These are phyloP conservation scores for Centaurea solstitialis DNA, from an alignment of 129 eudicot genomes.

Conservation along the genomic window DNA sequence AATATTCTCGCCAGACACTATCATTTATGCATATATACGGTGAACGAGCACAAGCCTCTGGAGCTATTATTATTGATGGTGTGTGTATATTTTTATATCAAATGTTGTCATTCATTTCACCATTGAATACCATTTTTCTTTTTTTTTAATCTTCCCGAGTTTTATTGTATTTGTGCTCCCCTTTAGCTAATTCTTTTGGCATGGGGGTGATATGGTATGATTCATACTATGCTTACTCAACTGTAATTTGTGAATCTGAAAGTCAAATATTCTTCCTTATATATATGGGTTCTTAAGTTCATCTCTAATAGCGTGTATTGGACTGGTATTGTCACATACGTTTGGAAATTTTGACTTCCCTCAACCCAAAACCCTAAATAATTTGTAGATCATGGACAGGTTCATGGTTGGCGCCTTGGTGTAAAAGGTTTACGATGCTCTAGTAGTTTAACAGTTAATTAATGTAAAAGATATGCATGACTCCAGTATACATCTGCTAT, in stretches of 20 bases:
- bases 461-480: neutral
- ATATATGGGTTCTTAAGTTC: too few species aligned
- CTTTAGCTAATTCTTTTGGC: neutral
- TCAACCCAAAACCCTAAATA: too few species aligned
- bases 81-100: neutral
- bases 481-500: neutral
- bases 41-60: conserved; percentile 52
- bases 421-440: too few species aligned
- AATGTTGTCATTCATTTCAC: neutral
- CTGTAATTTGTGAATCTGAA: too few species aligned
- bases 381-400: too few species aligned
- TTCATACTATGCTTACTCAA: neutral
- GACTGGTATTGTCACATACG: too few species aligned
- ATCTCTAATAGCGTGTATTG: too few species aligned
- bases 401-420: too few species aligned
- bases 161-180: neutral
- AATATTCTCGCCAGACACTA: conserved; percentile 34
- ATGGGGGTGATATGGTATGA: neutral
- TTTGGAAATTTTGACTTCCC: too few species aligned
- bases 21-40: conserved; percentile 59
- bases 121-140: neutral
- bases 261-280: too few species aligned
- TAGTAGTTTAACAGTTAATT: neutral
- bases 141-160: neutral
- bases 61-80: conserved; percentile 74